Percentiles rank a stretch among this genome's conserved stretches.
Conservation (phyloP, 1,284 basidiomycete genomes). For the Tilletia setariae region DNA sequence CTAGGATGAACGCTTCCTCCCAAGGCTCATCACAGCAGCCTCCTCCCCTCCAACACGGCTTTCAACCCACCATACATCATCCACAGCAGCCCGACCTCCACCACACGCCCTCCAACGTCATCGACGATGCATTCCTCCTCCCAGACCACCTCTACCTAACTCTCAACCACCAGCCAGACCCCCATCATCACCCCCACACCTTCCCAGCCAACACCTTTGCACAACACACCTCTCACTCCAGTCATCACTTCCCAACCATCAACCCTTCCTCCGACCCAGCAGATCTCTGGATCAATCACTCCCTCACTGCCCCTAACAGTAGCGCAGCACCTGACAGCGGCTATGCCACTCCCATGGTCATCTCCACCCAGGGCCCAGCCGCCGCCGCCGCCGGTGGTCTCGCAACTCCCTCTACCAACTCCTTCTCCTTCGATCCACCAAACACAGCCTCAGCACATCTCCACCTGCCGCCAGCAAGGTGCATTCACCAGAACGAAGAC, state of each 20-base stretch:
- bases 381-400: no score
- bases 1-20: no score
- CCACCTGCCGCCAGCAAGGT: neutral
- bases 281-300: no score
- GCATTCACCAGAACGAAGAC: neutral
- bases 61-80: neutral
- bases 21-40: neutral
- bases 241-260: constrained; percentile 7
- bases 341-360: neutral
- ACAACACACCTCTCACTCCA: neutral
- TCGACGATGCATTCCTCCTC: constrained; percentile 10
- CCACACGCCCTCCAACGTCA: neutral
- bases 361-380: neutral
- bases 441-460: neutral
- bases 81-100: neutral
- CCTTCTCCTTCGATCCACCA: neutral
- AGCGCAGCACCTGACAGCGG: neutral
- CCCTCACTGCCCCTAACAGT: no score
- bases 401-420: no score
- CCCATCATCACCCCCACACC: neutral
- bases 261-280: no score
- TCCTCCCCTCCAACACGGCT: neutral
- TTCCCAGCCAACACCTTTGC: neutral
- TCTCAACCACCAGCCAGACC: neutral
- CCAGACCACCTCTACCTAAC: constrained; percentile 13